Conservation (phyloP, 2,329 filamentous ascomycete species). For the Juglanconis juglandina region DNA sequence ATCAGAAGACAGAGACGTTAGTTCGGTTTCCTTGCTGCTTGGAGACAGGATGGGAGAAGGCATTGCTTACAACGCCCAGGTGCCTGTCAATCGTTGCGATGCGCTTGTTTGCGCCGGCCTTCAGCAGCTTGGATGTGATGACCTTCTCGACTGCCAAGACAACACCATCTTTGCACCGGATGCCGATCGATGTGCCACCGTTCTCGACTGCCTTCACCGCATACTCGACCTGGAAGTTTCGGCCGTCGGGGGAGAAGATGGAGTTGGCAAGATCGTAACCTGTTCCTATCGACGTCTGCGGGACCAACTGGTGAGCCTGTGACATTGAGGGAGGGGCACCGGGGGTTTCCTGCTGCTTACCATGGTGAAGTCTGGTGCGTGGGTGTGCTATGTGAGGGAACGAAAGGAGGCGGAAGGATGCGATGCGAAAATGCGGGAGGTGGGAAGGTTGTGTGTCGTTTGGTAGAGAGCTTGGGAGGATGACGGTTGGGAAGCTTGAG, state of each 20-base stretch:
- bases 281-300: constrained; percentile 96
- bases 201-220: constrained; percentile 98
- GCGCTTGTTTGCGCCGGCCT: constrained; percentile 92
- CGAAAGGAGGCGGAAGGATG: not conserved
- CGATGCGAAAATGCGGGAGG: not conserved
- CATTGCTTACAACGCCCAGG: constrained; percentile 74
- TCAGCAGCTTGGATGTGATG: constrained; percentile 89
- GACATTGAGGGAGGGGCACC: constrained; percentile 19
- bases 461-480: constrained; percentile 1
- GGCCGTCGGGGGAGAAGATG: constrained; percentile 97
- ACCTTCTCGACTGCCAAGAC: constrained; percentile 97
- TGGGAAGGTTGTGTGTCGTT: not conserved
- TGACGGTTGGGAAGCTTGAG: not conserved
- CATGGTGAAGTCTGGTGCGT: constrained; percentile 14
- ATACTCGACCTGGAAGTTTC: constrained; percentile 99
- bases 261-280: constrained; percentile 99
- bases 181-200: constrained; percentile 91
- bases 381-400: not conserved
- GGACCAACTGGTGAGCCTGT: constrained; percentile 12
- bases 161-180: constrained; percentile 94
- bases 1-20: not conserved
- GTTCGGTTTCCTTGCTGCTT: not conserved
- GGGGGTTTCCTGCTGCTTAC: constrained; percentile 12
- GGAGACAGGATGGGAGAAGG: not conserved
- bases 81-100: constrained; percentile 94